phyloP scores from a whole-genome alignment of 495 filamentous ascomycete genomes.

The Xylaria flabelliformis region DNA sequence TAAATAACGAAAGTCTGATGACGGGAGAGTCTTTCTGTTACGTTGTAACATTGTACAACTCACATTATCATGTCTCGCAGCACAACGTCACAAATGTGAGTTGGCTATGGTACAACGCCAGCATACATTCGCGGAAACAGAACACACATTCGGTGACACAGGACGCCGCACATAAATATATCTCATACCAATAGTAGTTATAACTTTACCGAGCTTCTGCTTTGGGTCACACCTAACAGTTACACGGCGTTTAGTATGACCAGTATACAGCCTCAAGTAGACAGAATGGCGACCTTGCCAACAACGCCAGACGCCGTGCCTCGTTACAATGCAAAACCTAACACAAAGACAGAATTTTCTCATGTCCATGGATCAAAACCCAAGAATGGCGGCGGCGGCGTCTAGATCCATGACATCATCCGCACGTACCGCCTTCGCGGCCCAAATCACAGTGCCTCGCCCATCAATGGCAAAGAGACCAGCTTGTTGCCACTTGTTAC shows the following conservation, averaged over 20 bases:
- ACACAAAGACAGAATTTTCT: background rate
- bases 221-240: background rate
- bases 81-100: background rate
- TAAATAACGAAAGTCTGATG: background rate
- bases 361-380: slow-evolving; percentile 26
- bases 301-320: slow-evolving; percentile 14
- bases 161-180: background rate
- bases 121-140: background rate
- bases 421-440: slow-evolving; percentile 50
- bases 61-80: background rate
- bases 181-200: background rate
- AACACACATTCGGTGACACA: background rate
- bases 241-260: background rate
- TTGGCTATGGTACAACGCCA: background rate
- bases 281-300: background rate
- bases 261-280: background rate
- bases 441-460: slow-evolving; percentile 59
- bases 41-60: background rate
- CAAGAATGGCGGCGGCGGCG: slow-evolving; percentile 49
- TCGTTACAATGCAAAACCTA: slow-evolving; percentile 2
- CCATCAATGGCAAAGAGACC: slow-evolving; percentile 63
- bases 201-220: background rate
- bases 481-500: slow-evolving; percentile 66
- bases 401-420: slow-evolving; percentile 62
- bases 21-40: background rate